phyloP scores from a whole-genome alignment of 768 basidiomycete genomes.

The Leccinum incarnatum region DNA sequence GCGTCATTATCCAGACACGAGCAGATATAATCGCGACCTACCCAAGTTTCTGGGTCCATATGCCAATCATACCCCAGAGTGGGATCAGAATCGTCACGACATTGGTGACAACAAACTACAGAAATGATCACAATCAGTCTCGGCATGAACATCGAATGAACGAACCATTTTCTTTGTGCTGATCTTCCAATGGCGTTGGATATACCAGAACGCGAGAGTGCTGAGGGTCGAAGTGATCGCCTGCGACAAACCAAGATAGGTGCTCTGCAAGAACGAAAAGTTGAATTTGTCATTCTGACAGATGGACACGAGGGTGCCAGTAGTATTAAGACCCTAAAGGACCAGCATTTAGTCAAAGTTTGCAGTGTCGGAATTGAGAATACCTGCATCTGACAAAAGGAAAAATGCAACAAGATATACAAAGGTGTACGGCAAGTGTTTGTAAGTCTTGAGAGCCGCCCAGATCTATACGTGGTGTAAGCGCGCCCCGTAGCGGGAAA shows the following conservation, averaged over 20 bases:
- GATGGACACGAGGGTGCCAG: constrained; percentile 69
- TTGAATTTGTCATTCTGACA: constrained; percentile 79
- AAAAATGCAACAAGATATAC: constrained; percentile 75
- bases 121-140: neutral
- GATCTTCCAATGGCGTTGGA: constrained; percentile 76
- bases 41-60: constrained; percentile 78
- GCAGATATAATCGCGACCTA: constrained; percentile 28
- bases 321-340: constrained; percentile 73
- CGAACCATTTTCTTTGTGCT: constrained; percentile 77
- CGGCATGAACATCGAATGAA: neutral
- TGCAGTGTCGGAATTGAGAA: neutral
- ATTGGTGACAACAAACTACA: constrained; percentile 73
- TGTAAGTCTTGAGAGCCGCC: constrained; percentile 71
- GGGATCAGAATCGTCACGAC: constrained; percentile 75
- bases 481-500: neutral
- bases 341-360: neutral
- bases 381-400: constrained; percentile 70
- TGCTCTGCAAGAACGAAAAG: constrained; percentile 80
- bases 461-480: constrained; percentile 54
- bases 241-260: constrained; percentile 73
- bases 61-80: constrained; percentile 83
- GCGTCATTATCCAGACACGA: constrained; percentile 4
- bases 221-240: constrained; percentile 72
- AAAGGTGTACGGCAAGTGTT: constrained; percentile 77
- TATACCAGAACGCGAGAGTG: constrained; percentile 80